Conservation (phyloP, 768 basidiomycete species). For the Clitopilus hobsonii region DNA sequence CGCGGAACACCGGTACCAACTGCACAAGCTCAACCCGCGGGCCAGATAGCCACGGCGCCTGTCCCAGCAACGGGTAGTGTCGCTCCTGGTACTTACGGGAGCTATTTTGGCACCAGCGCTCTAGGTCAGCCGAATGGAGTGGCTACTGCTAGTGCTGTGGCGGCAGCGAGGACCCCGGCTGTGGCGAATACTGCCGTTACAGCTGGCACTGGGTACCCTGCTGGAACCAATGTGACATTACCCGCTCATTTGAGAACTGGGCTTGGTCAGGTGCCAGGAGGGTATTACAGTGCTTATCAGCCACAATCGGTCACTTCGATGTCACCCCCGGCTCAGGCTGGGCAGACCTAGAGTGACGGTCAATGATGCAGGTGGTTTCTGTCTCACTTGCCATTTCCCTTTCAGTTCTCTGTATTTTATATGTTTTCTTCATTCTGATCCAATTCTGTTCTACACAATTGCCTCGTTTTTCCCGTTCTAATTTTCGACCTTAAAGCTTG, state of each 20-base stretch:
- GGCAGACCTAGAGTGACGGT: not conserved
- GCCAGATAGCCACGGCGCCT: not conserved
- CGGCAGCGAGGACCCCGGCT: slow-evolving; percentile 15
- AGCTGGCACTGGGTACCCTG: slow-evolving; percentile 3
- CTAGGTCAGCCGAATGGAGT: slow-evolving; percentile 3
- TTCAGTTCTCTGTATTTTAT: not conserved
- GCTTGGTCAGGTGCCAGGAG: slow-evolving; percentile 15
- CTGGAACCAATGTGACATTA: slow-evolving; percentile 14
- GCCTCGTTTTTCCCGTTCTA: not conserved
- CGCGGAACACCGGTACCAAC: slow-evolving; percentile 30
- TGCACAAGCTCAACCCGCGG: slow-evolving; percentile 22
- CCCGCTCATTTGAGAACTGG: slow-evolving; percentile 26
- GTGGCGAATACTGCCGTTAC: slow-evolving; percentile 22
- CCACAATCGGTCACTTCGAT: not conserved
- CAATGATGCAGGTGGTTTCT: not conserved
- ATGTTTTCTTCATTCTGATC: not conserved
- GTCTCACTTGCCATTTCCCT: not conserved
- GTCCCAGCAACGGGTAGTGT: slow-evolving; percentile 3
- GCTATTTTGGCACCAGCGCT: slow-evolving; percentile 14
- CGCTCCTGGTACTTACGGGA: slow-evolving; percentile 14
- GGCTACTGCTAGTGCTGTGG: slow-evolving; percentile 1
- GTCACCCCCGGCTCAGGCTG: not conserved
- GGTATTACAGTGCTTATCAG: slow-evolving; percentile 21
- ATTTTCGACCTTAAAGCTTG: not conserved
- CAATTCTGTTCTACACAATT: not conserved